Evolutionary conservation across 2,329 filamentous ascomycete genomes (phyloP).

Genomic region (Geoglossum cookeanum): DNA sequence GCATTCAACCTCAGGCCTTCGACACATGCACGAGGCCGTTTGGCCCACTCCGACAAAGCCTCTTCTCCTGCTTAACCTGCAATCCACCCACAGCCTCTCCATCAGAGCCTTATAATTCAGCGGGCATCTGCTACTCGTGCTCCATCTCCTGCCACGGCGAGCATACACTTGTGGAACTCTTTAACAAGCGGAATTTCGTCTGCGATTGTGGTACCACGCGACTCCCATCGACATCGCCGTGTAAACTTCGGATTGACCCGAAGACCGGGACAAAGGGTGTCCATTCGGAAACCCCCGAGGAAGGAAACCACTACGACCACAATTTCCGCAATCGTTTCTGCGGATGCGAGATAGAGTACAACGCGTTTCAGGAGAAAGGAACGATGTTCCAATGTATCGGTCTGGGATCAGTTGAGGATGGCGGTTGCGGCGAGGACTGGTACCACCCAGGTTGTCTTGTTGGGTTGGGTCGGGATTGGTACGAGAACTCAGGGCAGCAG

Average conservation of each 20-base stretch:
- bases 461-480: slow-evolving; percentile 58
- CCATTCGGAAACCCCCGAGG: slow-evolving; percentile 51
- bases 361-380: slow-evolving; percentile 73
- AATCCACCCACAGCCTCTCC: slow-evolving; percentile 53
- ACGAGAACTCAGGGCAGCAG: slow-evolving; percentile 26
- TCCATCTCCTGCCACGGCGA: slow-evolving; percentile 94
- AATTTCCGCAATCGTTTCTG: slow-evolving; percentile 92
- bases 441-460: slow-evolving; percentile 89
- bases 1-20: slow-evolving; percentile 46
- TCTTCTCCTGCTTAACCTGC: slow-evolving; percentile 90
- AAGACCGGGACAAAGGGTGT: slow-evolving; percentile 55
- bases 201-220: slow-evolving; percentile 91
- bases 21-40: slow-evolving; percentile 83
- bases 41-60: slow-evolving; percentile 65
- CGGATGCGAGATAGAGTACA: slow-evolving; percentile 72
- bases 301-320: slow-evolving; percentile 77
- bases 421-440: slow-evolving; percentile 94
- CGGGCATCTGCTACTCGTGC: slow-evolving; percentile 89
- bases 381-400: slow-evolving; percentile 98
- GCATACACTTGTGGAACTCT: slow-evolving; percentile 85
- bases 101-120: slow-evolving; percentile 46
- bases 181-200: slow-evolving; percentile 84
- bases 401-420: slow-evolving; percentile 57
- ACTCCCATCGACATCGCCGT: slow-evolving; percentile 49
- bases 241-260: slow-evolving; percentile 53